These are phyloP conservation scores for Hyphopichia homilentoma DNA, from an alignment of 805 yeast genomes.

Conservation along the genomic window DNA sequence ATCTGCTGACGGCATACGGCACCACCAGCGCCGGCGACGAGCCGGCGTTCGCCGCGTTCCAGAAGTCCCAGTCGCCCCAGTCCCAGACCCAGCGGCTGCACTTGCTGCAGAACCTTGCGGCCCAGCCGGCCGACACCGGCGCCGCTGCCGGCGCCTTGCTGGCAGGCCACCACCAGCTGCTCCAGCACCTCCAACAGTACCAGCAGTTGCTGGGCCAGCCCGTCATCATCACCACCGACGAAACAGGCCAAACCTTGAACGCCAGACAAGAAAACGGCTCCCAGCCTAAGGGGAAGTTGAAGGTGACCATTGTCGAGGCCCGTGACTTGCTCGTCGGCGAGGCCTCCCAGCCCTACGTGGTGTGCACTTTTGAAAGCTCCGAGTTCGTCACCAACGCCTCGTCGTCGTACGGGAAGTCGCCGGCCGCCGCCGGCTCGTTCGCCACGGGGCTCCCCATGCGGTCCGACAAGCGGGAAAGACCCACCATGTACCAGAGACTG, in stretches of 20 bases:
- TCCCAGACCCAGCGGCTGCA: constrained; percentile 12
- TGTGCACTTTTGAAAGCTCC: constrained; percentile 86
- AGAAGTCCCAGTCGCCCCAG: neutral
- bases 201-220: too few species aligned
- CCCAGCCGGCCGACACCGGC: too few species aligned
- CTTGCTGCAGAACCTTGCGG: too few species aligned
- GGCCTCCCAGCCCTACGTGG: constrained; percentile 78
- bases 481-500: constrained; percentile 37
- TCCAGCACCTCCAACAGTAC: too few species aligned
- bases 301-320: constrained; percentile 80
- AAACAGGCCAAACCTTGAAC: constrained; percentile 31
- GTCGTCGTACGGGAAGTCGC: constrained; percentile 39
- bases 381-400: constrained; percentile 88
- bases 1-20: constrained; percentile 63
- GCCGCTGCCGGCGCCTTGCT: too few species aligned
- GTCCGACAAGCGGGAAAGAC: constrained; percentile 21
- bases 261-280: constrained; percentile 21
- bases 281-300: constrained; percentile 76
- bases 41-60: neutral
- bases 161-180: too few species aligned
- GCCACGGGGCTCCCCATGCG: constrained; percentile 6
- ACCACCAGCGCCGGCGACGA: constrained; percentile 42
- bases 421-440: constrained; percentile 7
- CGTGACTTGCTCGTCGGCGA: constrained; percentile 57
- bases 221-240: constrained; percentile 39